These are phyloP conservation scores for Escallonia herrerae DNA, from an alignment of 129 eudicot genomes.

Conservation along the genomic window DNA sequence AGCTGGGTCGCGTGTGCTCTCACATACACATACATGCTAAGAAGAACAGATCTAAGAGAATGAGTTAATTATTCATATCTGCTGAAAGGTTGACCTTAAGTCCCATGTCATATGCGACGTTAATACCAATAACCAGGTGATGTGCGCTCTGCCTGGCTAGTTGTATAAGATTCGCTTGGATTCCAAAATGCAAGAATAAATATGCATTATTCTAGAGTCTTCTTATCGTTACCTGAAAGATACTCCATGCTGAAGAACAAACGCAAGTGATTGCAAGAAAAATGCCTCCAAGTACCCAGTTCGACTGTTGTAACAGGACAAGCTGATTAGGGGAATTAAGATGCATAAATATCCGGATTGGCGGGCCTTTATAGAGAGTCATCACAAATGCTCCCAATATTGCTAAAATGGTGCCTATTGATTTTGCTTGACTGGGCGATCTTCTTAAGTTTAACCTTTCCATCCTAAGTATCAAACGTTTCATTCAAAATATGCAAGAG, in stretches of 20 bases:
- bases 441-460: slow-evolving; percentile 25
- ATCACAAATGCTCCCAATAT: slow-evolving; percentile 28
- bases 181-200: no score
- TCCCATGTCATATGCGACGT: no score
- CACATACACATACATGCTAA: no score
- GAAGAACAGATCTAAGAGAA: no score
- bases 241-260: slow-evolving; percentile 3
- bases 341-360: background rate
- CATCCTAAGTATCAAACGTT: slow-evolving; percentile 5
- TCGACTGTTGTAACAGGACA: background rate
- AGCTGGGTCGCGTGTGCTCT: no score
- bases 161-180: background rate
- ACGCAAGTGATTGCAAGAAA: background rate
- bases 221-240: background rate
- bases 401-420: slow-evolving; percentile 25
- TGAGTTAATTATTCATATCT: no score
- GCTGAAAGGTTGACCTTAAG: no score
- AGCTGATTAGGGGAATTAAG: background rate
- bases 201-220: background rate
- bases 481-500: background rate
- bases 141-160: no score
- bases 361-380: slow-evolving; percentile 29
- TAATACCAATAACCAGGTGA: no score
- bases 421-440: slow-evolving; percentile 19
- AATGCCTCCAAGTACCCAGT: slow-evolving; percentile 19